Evolutionary conservation across 1,284 basidiomycete genomes (phyloP).

Genomic region (Ustanciosporium gigantosporum): DNA sequence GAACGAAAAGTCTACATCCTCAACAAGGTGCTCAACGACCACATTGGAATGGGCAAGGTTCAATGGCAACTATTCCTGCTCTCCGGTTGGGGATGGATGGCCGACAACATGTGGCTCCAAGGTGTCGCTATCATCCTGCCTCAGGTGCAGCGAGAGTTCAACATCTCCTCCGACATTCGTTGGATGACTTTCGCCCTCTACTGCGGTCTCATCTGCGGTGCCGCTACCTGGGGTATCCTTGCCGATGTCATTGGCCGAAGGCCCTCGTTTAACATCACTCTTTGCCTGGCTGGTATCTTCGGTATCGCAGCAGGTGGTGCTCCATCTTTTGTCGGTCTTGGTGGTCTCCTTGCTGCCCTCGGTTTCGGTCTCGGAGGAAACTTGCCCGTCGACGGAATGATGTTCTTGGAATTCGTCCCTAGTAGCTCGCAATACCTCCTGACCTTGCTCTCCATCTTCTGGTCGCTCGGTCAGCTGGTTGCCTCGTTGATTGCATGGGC

Average conservation of each 20-base stretch:
- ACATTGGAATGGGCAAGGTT: slow-evolving; percentile 57
- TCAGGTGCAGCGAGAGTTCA: slow-evolving; percentile 54
- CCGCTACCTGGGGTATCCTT: slow-evolving; percentile 56
- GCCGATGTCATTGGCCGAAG: slow-evolving; percentile 59
- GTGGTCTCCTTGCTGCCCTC: slow-evolving; percentile 51
- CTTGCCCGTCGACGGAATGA: slow-evolving; percentile 60
- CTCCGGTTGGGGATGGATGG: slow-evolving; percentile 52
- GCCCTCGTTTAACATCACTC: slow-evolving; percentile 58
- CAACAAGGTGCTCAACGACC: slow-evolving; percentile 59
- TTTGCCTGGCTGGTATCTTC: slow-evolving; percentile 57
- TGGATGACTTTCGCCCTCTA: slow-evolving; percentile 57
- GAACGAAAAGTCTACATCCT: slow-evolving; percentile 57
- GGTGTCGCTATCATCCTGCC: slow-evolving; percentile 56
- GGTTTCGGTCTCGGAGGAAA: slow-evolving; percentile 59
- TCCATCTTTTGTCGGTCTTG: slow-evolving; percentile 51
- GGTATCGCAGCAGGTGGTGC: slow-evolving; percentile 56
- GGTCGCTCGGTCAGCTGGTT: slow-evolving; percentile 58
- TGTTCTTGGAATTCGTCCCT: slow-evolving; percentile 59
- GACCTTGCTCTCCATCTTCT: slow-evolving; percentile 58
- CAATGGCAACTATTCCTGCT: slow-evolving; percentile 51
- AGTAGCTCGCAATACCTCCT: slow-evolving; percentile 54
- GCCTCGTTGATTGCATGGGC: slow-evolving; percentile 57
- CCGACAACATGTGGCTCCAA: slow-evolving; percentile 58
- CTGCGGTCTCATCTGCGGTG: slow-evolving; percentile 55
- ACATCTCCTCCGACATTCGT: slow-evolving; percentile 21